A percentile compares a stretch with the other conserved stretches of the same genome.
Evolutionary conservation across 345 rosid genomes (phyloP).

Genomic region (Dimocarpus longan): DNA sequence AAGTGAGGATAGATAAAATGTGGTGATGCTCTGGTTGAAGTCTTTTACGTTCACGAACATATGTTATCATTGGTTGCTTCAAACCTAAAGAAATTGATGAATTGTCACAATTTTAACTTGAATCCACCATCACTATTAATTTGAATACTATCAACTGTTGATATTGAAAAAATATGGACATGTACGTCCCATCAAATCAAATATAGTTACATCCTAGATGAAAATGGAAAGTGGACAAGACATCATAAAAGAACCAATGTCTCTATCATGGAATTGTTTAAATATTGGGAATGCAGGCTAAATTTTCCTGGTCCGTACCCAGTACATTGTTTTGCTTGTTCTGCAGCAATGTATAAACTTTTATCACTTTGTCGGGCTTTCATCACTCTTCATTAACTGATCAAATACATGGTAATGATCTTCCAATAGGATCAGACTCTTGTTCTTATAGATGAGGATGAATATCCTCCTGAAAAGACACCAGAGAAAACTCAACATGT

Average conservation of each 20-base stretch:
- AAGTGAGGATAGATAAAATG: not conserved
- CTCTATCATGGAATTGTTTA: not conserved
- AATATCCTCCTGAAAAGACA: conserved; percentile 42
- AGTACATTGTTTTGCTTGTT: conserved; percentile 12
- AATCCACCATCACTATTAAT: not conserved
- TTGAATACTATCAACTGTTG: not conserved
- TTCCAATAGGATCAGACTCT: conserved; percentile 50
- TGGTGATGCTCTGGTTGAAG: not conserved
- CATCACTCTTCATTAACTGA: conserved; percentile 12
- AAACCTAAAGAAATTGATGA: not conserved
- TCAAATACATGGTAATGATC: conserved; percentile 11
- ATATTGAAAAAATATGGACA: not conserved
- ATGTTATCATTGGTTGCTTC: not conserved
- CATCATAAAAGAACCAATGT: not conserved
- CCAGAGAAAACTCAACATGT: conserved; percentile 40
- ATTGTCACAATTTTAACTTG: not conserved
- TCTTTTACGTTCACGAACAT: not conserved
- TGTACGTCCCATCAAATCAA: not conserved
- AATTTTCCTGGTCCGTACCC: not conserved
- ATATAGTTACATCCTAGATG: not conserved
- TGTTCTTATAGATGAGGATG: conserved; percentile 67
- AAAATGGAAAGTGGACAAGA: not conserved
- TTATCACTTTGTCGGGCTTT: not conserved
- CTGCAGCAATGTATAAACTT: not conserved
- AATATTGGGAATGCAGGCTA: not conserved